These are phyloP conservation scores for Xylariaceae sp. DNA, from an alignment of 2,329 filamentous ascomycete genomes.

Conservation along the genomic window DNA sequence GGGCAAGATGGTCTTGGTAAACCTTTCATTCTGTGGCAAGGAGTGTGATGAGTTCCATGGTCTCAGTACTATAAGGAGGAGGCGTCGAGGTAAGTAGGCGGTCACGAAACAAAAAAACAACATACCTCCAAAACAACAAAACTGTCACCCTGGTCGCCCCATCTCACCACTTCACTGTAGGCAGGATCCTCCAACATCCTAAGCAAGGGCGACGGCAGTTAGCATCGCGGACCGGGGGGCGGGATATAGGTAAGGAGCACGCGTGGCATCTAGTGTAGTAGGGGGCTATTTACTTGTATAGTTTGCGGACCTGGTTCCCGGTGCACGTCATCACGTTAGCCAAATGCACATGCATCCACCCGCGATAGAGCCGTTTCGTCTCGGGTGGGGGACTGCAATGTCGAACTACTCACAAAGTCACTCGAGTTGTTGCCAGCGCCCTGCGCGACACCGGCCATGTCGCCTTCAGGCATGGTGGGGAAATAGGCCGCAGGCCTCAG, in stretches of 20 bases:
- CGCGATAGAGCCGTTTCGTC: constrained; percentile 20
- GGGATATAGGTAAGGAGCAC: not conserved
- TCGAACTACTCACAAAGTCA: constrained; percentile 72
- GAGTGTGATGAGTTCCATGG: constrained; percentile 19
- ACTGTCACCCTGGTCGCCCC: constrained; percentile 90
- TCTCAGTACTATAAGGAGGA: not conserved
- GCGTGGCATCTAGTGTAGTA: constrained; percentile 17
- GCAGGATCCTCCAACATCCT: constrained; percentile 96
- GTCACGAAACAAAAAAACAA: not conserved
- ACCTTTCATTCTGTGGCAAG: constrained; percentile 74
- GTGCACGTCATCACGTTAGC: constrained; percentile 26
- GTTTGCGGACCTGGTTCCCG: constrained; percentile 74
- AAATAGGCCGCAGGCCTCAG: constrained; percentile 16
- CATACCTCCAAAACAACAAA: constrained; percentile 94
- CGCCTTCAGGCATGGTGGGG: constrained; percentile 35
- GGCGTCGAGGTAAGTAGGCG: not conserved
- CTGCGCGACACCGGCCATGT: constrained; percentile 34
- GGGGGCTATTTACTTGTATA: constrained; percentile 72
- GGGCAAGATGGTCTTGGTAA: constrained; percentile 74
- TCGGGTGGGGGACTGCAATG: constrained; percentile 6
- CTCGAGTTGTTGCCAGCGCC: constrained; percentile 71
- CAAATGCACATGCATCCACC: constrained; percentile 22
- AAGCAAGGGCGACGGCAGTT: constrained; percentile 30
- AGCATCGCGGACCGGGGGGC: constrained; percentile 13
- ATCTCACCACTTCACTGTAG: constrained; percentile 87